phyloP scores from a whole-genome alignment of 345 rosid species.

The Corymbia maculata region DNA sequence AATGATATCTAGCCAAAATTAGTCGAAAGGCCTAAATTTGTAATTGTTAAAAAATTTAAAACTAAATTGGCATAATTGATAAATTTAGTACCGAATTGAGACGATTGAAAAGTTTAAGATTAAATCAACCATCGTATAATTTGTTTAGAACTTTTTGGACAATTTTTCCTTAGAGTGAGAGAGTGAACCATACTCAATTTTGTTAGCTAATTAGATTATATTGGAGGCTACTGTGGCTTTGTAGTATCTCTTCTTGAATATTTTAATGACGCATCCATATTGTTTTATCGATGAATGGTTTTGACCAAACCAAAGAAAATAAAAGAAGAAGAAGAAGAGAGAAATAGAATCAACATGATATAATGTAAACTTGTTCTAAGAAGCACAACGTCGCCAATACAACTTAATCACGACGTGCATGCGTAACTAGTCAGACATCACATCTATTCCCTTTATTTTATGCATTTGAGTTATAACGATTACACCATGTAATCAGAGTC shows the following conservation, averaged over 20 bases:
- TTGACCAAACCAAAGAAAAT: too few relatives aligned
- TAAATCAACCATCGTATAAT: fast-evolving
- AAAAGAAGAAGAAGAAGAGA: too few relatives aligned
- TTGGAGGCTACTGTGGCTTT: background rate
- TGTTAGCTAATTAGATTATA: background rate
- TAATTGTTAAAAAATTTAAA: too few relatives aligned
- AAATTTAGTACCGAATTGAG: fast-evolving
- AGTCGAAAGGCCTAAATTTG: too few relatives aligned
- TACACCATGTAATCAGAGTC: background rate
- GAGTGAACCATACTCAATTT: background rate
- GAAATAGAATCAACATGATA: background rate
- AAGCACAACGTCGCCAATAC: background rate
- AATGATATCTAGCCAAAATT: background rate
- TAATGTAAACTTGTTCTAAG: background rate
- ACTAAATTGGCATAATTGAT: too few relatives aligned
- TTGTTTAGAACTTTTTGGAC: too few relatives aligned
- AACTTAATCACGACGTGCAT: fast-evolving
- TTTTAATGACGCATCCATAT: background rate
- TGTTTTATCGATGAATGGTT: too few relatives aligned
- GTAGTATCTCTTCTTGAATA: background rate
- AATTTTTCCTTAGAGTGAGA: background rate
- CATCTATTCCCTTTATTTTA: background rate
- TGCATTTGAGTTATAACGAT: background rate
- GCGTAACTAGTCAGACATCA: background rate
- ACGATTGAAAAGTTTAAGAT: too few relatives aligned